These are phyloP conservation scores for Nitzschia sp. DNA, from an alignment of 108 stramenopile genomes.

Conservation along the genomic window DNA sequence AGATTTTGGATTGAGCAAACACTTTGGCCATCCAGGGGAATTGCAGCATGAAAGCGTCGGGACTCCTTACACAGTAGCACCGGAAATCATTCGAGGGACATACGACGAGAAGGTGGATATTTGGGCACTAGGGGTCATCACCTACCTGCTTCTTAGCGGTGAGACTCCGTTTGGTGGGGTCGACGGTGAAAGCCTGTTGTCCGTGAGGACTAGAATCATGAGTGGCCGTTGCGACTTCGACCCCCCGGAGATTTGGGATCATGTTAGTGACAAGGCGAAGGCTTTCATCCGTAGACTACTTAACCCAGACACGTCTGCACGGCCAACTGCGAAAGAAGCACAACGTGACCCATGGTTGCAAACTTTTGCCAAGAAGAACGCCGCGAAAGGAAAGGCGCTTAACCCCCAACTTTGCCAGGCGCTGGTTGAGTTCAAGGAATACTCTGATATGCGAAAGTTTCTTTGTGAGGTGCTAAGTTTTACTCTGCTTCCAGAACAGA, in stretches of 20 bases:
- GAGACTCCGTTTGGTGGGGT: constrained; percentile 89
- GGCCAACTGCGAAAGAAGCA: constrained; percentile 72
- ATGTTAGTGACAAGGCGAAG: constrained; percentile 70
- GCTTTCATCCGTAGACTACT: constrained; percentile 68
- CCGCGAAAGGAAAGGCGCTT: constrained; percentile 40
- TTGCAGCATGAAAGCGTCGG: constrained; percentile 79
- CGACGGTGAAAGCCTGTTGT: constrained; percentile 64
- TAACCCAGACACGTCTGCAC: constrained; percentile 54
- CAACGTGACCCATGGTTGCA: constrained; percentile 74
- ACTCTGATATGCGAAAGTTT: constrained; percentile 79
- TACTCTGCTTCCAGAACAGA: constrained; percentile 83
- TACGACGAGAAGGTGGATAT: constrained; percentile 86
- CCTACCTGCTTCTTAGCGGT: constrained; percentile 82
- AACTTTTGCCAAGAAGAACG: constrained; percentile 42
- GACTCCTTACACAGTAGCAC: constrained; percentile 88
- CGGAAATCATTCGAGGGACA: constrained; percentile 82
- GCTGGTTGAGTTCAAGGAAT: constrained; percentile 75
- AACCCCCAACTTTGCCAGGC: constrained; percentile 66
- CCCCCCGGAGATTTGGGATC: constrained; percentile 73
- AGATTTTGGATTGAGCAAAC: constrained; percentile 90
- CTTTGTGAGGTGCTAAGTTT: constrained; percentile 83
- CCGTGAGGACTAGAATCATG: constrained; percentile 64
- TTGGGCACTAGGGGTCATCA: constrained; percentile 90
- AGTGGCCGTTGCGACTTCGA: constrained; percentile 56
- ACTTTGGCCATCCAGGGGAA: constrained; percentile 66